Evolutionary conservation across 2,329 filamentous ascomycete species (phyloP).

Genomic region (Aspergillus japonicus): DNA sequence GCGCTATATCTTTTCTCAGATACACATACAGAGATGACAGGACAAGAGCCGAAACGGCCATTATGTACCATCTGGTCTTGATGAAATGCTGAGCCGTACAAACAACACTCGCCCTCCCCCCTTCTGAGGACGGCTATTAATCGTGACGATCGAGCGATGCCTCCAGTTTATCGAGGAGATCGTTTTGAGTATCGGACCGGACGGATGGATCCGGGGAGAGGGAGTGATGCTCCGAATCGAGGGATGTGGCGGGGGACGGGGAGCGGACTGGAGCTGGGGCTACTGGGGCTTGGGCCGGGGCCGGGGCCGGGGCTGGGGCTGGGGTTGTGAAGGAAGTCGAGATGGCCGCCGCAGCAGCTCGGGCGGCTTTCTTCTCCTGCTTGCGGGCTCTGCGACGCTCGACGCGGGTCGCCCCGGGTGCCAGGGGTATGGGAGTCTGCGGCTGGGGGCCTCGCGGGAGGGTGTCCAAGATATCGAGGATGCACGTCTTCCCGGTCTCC

Average conservation of each 20-base stretch:
- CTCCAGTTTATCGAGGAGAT: conserved; percentile 26
- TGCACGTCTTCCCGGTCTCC: conserved; percentile 4
- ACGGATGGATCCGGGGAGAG: no score
- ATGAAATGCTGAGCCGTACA: no score
- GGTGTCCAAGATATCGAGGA: conserved; percentile 23
- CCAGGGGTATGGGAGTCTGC: not conserved
- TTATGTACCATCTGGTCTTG: no score
- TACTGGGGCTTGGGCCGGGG: conserved; percentile 5
- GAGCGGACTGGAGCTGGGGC: conserved; percentile 4
- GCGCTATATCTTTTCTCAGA: no score
- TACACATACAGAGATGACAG: no score
- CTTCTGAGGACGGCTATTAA: no score
- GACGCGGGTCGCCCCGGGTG: conserved; percentile 14
- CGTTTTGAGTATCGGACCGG: conserved; percentile 10
- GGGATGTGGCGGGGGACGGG: conserved; percentile 20
- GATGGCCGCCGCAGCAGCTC: not conserved
- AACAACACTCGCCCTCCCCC: no score
- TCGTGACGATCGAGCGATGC: conserved; percentile 18
- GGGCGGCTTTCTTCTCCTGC: conserved; percentile 19
- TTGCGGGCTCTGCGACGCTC: conserved; percentile 24
- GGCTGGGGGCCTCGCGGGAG: no score
- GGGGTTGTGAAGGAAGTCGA: no score
- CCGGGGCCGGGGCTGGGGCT: conserved; percentile 6
- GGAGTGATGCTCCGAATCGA: conserved; percentile 7
- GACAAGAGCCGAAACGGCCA: no score